Evolutionary conservation across 1,139 yeast species (phyloP), one percentile per base, ranked within the genome.

Genomic region (Candida sp.): DNA sequence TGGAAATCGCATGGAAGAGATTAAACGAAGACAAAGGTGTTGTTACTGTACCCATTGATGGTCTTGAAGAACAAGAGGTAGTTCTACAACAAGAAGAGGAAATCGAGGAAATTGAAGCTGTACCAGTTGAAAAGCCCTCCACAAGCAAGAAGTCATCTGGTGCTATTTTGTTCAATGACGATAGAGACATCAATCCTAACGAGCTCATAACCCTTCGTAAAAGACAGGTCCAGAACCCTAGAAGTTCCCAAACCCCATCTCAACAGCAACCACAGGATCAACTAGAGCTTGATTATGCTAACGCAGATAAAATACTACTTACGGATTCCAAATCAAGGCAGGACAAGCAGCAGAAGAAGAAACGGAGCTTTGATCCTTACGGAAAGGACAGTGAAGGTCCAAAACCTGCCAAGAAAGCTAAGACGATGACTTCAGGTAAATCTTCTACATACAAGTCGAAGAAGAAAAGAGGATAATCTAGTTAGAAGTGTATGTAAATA

Each of bases 351-450:
- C 60, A 61, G 46, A 81, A 77, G 61, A 40, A 40, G 32, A 81
- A 80, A 62, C 75, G 80, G 53, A 70, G 80, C 3, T 87, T 84
- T 58, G 88, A 87, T 67, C 92, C 93, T 2, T 86, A 85, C 58
- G 65, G 75, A 5, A 66, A 64, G 49, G 74, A 72, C 5, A 70
- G 75, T 35, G 72, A 70, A 34, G 86, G 84, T 4, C 88, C 87
- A 7, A 69, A 68, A 58, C 76, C 80, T 7, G 78, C 80, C 3
- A 84, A 81, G 66, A 78, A 72, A 58, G 65, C 70, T 31, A 73
- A 68, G 54, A 67, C 70, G 42, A 59, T 68, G 41, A 73, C 75
- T 6, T 57, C 66, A 46, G 86, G 86, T 26, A 81, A 75, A 56
- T 75, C 82, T 7, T 64, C 80, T 3, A 80, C 86, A 0, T 83